Conservation (phyloP, 148 eudicot genomes). For the Rhododendron kiyosumense region DNA sequence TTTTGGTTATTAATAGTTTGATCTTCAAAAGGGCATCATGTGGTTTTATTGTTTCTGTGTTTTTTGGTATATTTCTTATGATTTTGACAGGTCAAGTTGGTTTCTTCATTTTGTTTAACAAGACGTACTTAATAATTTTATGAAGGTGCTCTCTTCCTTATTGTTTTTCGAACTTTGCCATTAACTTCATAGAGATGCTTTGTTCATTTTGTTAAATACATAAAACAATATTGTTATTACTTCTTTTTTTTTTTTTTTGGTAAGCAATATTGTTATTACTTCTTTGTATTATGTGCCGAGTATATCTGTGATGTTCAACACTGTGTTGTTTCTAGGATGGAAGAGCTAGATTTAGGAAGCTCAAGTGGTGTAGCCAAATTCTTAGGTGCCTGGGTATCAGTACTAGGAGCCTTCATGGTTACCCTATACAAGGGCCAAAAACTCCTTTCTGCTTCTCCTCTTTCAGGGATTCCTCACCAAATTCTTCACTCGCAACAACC, state of each 20-base stretch:
- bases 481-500: not conserved
- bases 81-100: not conserved
- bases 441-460: not conserved
- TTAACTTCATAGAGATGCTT: not conserved
- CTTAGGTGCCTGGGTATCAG: constrained; percentile 26
- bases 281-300: not conserved
- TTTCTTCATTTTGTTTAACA: not conserved
- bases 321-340: constrained; percentile 21
- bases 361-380: constrained; percentile 24
- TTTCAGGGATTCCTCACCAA: not conserved
- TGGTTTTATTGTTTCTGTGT: not conserved
- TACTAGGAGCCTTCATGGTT: constrained; percentile 31
- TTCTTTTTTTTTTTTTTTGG: too few relatives aligned
- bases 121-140: not conserved
- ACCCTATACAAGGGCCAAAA: constrained; percentile 29
- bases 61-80: not conserved
- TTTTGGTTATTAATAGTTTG: not conserved
- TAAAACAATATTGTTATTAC: not conserved
- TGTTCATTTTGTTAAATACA: not conserved
- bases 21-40: not conserved
- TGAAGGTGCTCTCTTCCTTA: not conserved
- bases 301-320: not conserved
- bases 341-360: constrained; percentile 20
- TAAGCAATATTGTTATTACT: not conserved
- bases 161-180: not conserved